Base-by-base conservation (phyloP, 495 filamentous ascomycete species). In the Jackrogersella multiformis region DNA sequence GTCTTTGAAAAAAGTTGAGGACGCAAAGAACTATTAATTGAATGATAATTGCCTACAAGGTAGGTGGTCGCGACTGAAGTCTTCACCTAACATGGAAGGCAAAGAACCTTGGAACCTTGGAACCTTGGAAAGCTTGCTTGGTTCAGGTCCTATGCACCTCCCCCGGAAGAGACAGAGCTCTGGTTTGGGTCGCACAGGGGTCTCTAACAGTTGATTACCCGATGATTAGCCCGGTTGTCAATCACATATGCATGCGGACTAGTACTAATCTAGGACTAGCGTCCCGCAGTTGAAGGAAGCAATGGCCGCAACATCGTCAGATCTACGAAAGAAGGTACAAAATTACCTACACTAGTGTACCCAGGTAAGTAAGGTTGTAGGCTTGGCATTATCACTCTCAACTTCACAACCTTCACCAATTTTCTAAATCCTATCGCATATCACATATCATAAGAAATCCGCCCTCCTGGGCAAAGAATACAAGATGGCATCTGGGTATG, bases 401-500 rank as follows among this genome's bases (percentile, higher is more conserved):
- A 20, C 18, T 44, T 32, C 18, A 32, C 41, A 49, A 49, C 42
- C 16, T 42, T 56, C 23, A 30, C 13, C 10, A 41, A 5, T 42
- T 32, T 30, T 30, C 20, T 16, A 44, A 56, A 28, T 49, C 21
- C 44, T 45, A 58, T 60, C 39, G 36, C 62, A 63, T 54, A 35
- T 60, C 39, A 30, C 62, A 63, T 54, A 35, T 35, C 24, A 32
- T 36, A 62, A 30, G 49, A 55, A 23, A 60, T 21, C 26, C 56
- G 66, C 62, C 54, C 68, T 15, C 24, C 53, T 5, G 61, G 68
- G 55, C 52, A 52, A 45, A 34, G 62, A 46, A 60, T 34, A 54
- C 56, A 74, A 72, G 34, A 74, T 74, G 71, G 61, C 71, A 42
- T 21, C 61, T 60, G 71, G 71, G 71, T 74, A 72, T 52, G 16